Percentiles rank a stretch among this genome's conserved stretches.
Conservation (phyloP, 148 eudicot species). For the Cornus suecica region DNA sequence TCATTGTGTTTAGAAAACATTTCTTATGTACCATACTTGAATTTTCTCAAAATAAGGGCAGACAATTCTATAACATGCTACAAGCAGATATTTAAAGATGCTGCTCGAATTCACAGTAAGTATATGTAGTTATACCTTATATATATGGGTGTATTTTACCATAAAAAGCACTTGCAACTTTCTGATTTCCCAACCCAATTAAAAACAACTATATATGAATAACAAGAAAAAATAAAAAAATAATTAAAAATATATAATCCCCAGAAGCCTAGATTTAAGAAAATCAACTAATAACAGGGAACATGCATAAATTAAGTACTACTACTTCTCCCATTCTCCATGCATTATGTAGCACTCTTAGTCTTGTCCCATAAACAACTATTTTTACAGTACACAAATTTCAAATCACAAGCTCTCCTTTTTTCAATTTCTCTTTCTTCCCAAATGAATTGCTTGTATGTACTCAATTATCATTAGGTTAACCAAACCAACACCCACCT, state of each 20-base stretch:
- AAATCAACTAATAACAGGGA: no score
- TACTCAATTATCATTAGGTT: not conserved
- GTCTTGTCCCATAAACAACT: not conserved
- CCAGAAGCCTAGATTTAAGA: slow-evolving; percentile 1
- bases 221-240: no score
- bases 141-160: no score
- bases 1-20: not conserved
- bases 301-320: not conserved
- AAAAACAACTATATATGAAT: not conserved
- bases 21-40: not conserved
- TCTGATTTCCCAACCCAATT: slow-evolving; percentile 7
- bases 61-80: not conserved
- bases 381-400: not conserved
- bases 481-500: not conserved
- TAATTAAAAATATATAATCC: not conserved
- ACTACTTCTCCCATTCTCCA: not conserved
- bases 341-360: not conserved
- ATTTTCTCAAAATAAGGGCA: not conserved
- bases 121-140: no score
- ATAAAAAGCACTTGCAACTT: no score
- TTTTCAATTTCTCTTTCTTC: not conserved
- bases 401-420: not conserved
- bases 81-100: no score
- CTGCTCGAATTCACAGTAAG: no score
- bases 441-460: not conserved